A percentile compares a stretch with the other conserved stretches of the same genome.
phyloP scores from a whole-genome alignment of 345 rosid genomes.

The Clausena lansium region DNA sequence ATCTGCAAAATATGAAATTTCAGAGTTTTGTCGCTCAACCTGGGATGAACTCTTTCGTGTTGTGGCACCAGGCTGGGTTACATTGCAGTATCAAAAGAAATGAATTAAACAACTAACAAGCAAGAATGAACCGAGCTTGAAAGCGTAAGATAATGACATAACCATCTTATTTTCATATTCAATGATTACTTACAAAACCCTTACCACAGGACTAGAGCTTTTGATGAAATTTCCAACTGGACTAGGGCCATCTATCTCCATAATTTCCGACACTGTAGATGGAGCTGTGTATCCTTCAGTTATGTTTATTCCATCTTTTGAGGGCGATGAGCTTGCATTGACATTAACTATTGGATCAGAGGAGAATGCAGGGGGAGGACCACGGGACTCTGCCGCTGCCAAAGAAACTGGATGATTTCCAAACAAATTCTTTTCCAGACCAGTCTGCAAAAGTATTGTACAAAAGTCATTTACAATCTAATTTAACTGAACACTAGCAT shows the following conservation, averaged over 20 bases:
- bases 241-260: slow-evolving; percentile 80
- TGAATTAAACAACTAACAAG: slow-evolving; percentile 1
- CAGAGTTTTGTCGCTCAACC: slow-evolving; percentile 80
- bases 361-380: slow-evolving; percentile 78
- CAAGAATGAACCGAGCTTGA: slow-evolving; percentile 5
- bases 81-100: slow-evolving; percentile 21
- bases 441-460: slow-evolving; percentile 54
- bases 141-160: background rate
- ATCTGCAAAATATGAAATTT: slow-evolving; percentile 75
- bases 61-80: slow-evolving; percentile 71
- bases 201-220: slow-evolving; percentile 79
- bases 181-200: slow-evolving; percentile 26
- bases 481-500: background rate
- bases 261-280: slow-evolving; percentile 68
- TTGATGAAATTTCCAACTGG: slow-evolving; percentile 70
- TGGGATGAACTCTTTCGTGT: slow-evolving; percentile 73
- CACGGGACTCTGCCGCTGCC: slow-evolving; percentile 41
- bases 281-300: slow-evolving; percentile 43
- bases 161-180: slow-evolving; percentile 5
- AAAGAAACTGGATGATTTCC: slow-evolving; percentile 85
- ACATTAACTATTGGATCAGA: slow-evolving; percentile 60
- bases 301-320: slow-evolving; percentile 40
- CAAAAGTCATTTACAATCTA: slow-evolving; percentile 1
- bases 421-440: slow-evolving; percentile 77
- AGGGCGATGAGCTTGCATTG: slow-evolving; percentile 35